Evolutionary conservation across 495 filamentous ascomycete genomes (phyloP), one percentile per base, ranked within the genome.

Genomic region (Aspergillus sclerotioniger): DNA sequence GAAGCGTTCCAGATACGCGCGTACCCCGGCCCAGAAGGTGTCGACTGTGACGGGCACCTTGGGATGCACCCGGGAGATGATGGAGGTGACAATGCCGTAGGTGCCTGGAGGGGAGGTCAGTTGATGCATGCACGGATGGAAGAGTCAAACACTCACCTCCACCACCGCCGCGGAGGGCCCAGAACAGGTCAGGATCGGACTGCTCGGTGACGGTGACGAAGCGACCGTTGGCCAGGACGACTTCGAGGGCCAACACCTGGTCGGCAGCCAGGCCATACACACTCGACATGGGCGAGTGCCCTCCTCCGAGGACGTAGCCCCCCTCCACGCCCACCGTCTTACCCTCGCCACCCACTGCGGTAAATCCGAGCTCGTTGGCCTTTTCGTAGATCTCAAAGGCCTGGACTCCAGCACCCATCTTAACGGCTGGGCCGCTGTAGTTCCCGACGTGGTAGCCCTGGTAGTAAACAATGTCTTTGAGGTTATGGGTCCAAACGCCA

Each of bases 101-200:
- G 79, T 82, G 33, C 58, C 61, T 66, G 8, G 13, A 5, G 16
- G 33, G 1, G 6, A 2, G 41, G 20, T 48, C 5, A 28, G 48
- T 29, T 8, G 1, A 20, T 25, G 25, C 25, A 25, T 25, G 25
- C 5, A 25, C n/a, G n/a, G 25, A 5, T 25, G 25, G 10, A 20
- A 48, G 46, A 19, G 43, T 37, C 17, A 31, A 13, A 19, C 17
- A 51, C 56, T 33, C 52, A 64, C 33, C 58, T 41, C 67, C 71
- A 48, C 71, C 71, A 17, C 68, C 71, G 41, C 71, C 71, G 45
- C 70, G 61, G 29, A 85, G 64, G 19, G 79, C 79, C 62, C 80
- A 88, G 75, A 86, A 89, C 9, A 87, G 79, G 43, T 88, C 86
- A 0, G 80, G 57, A 56, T 87, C 76, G 33, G 67, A 71, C 13